These are phyloP conservation scores for Diaporthe destruens DNA, from an alignment of 2,329 filamentous ascomycete genomes.

Conservation along the genomic window DNA sequence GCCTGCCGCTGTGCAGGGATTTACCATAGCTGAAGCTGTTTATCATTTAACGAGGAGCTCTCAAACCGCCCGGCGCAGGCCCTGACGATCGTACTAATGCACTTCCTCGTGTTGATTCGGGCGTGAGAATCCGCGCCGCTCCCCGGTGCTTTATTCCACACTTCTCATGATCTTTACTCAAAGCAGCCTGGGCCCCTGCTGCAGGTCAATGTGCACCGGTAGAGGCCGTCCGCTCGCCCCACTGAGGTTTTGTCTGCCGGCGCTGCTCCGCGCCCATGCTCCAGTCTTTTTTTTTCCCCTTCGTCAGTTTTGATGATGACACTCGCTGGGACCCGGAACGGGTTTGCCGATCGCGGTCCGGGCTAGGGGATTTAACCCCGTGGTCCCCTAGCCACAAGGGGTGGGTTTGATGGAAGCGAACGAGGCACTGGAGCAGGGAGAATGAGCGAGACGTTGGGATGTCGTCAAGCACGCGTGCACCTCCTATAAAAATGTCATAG, in stretches of 20 bases:
- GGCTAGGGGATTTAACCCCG: not conserved
- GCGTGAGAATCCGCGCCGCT: not conserved
- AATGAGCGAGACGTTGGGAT: not conserved
- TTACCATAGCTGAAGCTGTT: not conserved
- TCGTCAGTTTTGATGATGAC: slow-evolving; percentile 24
- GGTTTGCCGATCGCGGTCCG: slow-evolving; percentile 37
- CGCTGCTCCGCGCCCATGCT: slow-evolving; percentile 29
- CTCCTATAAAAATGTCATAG: not conserved
- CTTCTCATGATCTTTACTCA: slow-evolving; percentile 24
- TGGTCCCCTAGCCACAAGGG: not conserved
- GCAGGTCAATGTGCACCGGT: not conserved
- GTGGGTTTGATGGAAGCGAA: not conserved
- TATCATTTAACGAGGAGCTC: not conserved
- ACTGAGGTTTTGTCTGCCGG: slow-evolving; percentile 12
- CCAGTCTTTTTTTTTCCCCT: not conserved
- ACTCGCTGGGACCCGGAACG: slow-evolving; percentile 8
- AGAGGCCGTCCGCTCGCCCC: slow-evolving; percentile 16
- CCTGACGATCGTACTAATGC: not conserved
- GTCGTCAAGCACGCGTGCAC: not conserved
- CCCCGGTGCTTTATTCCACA: not conserved
- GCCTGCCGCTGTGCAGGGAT: not conserved
- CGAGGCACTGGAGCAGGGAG: not conserved
- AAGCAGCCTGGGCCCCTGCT: slow-evolving; percentile 13
- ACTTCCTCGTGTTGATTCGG: not conserved
- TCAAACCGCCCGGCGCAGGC: not conserved